Evolutionary conservation across 202 grass and related monocot species (phyloP).

Genomic region (Zizania palustris): DNA sequence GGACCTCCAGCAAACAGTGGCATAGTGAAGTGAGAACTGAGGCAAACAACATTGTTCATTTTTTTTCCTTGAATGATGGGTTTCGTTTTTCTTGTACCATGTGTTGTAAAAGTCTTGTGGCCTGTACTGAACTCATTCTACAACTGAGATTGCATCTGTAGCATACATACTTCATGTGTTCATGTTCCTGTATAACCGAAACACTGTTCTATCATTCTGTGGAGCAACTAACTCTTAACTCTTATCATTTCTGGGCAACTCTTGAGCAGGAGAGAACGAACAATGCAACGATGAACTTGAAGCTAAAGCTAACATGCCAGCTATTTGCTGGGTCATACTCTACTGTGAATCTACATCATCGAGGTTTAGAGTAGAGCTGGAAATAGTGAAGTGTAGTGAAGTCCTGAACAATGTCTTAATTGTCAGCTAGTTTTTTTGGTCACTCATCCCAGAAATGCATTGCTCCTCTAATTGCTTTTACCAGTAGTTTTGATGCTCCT

Average conservation of each 20-base stretch:
- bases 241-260: too few relatives aligned
- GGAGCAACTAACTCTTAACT: too few relatives aligned
- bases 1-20: neutral
- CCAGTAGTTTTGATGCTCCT: too few relatives aligned
- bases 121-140: constrained; percentile 35
- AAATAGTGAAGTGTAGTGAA: too few relatives aligned
- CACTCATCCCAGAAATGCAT: neutral
- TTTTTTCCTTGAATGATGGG: constrained; percentile 49
- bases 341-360: too few relatives aligned
- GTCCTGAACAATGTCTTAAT: neutral
- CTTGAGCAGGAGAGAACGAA: too few relatives aligned
- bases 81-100: constrained; percentile 50
- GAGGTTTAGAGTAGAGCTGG: too few relatives aligned
- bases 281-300: too few relatives aligned
- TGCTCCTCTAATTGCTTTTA: too few relatives aligned
- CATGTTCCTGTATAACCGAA: constrained; percentile 35
- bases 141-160: constrained; percentile 34
- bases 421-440: neutral
- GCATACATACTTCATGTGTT: constrained; percentile 45
- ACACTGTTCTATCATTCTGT: neutral
- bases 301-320: too few relatives aligned
- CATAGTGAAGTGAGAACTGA: constrained; percentile 44
- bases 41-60: constrained; percentile 45
- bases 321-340: too few relatives aligned
- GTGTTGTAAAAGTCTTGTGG: constrained; percentile 54